Evolutionary conservation across 345 rosid species (phyloP).

Genomic region (Erodium maritimum): DNA sequence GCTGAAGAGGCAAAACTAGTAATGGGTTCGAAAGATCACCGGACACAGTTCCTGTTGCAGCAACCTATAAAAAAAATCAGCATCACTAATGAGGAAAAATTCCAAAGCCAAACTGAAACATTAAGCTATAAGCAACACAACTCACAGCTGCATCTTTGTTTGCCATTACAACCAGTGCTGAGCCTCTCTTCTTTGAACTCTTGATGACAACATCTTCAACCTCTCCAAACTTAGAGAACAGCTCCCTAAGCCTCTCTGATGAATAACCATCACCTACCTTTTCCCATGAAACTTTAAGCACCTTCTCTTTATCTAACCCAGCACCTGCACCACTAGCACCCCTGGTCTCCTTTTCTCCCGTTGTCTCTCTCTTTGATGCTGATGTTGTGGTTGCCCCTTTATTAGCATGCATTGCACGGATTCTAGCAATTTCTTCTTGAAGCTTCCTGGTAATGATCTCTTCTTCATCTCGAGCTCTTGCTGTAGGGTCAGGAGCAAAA

Average conservation of each 20-base stretch:
- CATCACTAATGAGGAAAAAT: neutral
- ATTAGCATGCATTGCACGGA: slow-evolving; percentile 47
- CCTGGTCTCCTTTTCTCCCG: slow-evolving; percentile 17
- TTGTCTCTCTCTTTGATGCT: slow-evolving; percentile 18
- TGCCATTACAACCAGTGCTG: slow-evolving; percentile 76
- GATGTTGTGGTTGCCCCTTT: slow-evolving; percentile 21
- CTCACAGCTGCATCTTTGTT: slow-evolving; percentile 69
- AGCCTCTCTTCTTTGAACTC: slow-evolving; percentile 60
- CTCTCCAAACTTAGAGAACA: slow-evolving; percentile 61
- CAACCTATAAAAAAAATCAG: slow-evolving; percentile 30
- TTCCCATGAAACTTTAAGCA: slow-evolving; percentile 80
- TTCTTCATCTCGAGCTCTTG: slow-evolving; percentile 43
- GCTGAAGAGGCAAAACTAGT: slow-evolving; percentile 64
- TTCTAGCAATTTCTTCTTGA: slow-evolving; percentile 60
- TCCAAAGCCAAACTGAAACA: neutral
- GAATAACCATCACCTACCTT: slow-evolving; percentile 48
- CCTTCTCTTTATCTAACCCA: slow-evolving; percentile 46
- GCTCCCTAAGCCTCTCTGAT: slow-evolving; percentile 45
- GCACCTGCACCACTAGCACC: slow-evolving; percentile 17
- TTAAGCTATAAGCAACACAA: neutral
- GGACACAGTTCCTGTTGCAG: slow-evolving; percentile 49
- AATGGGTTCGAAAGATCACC: slow-evolving; percentile 68
- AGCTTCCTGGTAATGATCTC: slow-evolving; percentile 59
- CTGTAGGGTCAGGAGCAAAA: slow-evolving; percentile 37
- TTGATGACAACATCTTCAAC: slow-evolving; percentile 73